Conservation (phyloP, 129 eudicot species). For the Flaveria ramosissima region DNA sequence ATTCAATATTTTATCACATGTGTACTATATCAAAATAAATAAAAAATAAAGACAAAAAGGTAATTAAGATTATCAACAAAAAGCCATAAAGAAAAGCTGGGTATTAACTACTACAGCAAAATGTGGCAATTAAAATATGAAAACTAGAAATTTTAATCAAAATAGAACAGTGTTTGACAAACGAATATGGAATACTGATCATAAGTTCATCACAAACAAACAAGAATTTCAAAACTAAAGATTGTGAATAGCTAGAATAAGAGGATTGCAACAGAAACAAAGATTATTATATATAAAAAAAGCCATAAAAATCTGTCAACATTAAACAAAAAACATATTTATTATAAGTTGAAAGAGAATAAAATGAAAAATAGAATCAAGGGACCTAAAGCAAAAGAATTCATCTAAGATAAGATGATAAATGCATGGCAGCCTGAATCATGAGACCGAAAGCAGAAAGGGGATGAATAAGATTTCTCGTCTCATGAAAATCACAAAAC, state of each 20-base stretch:
- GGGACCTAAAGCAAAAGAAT: background rate
- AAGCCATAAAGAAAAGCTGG: background rate
- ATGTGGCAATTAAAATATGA: background rate
- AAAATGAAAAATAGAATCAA: background rate
- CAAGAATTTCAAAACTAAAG: background rate
- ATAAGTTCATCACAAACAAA: background rate
- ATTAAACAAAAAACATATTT: too few relatives aligned
- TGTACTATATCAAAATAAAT: background rate
- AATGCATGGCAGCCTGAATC: background rate
- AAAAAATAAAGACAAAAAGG: background rate
- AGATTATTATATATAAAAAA: too few relatives aligned
- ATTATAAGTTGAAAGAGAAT: background rate
- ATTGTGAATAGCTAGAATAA: background rate
- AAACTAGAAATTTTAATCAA: conserved; percentile 6
- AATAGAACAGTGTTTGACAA: background rate
- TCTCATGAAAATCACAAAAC: background rate
- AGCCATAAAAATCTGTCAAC: too few relatives aligned
- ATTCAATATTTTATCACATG: background rate
- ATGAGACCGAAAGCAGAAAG: too few relatives aligned
- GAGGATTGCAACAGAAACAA: background rate
- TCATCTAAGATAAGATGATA: background rate
- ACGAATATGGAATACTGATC: background rate
- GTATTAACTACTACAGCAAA: background rate
- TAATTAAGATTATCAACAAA: background rate
- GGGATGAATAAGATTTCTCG: background rate